Base-by-base conservation (phyloP, 148 eudicot genomes). In the Rhododendron vialii region DNA sequence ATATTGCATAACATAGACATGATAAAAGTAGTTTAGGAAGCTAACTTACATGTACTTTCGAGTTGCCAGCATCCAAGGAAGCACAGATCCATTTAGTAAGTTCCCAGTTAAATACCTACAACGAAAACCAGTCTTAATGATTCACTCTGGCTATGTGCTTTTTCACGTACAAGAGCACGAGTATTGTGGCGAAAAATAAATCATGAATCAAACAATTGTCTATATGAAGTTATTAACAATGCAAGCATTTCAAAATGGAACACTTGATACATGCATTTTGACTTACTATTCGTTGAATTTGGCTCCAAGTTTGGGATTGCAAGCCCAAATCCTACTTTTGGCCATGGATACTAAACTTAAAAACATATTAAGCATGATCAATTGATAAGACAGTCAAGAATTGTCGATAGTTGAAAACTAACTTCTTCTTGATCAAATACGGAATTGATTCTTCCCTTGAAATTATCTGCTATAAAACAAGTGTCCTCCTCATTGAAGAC, bases 31-130 rank as follows among this genome's bases (percentile, higher is more conserved):
- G n/a, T 33, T 35, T 59, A 2, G 10, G 13, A 77, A n/a, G 41
- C 30, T 26, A 78, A 80, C 84, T 86, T 83, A 88, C 90, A 88
- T 59, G 30, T n/a, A n/a, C n/a, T n/a, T n/a, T n/a, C n/a, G n/a
- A n/a, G 2, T n/a, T 3, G 71, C 74, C 35, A 53, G 57, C 79
- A 88, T 86, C 90, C 90, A 88, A 45, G 17, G 33, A 83, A 80
- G 88, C 26, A 88, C 61, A 24, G 35, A 2, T 83, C 90, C 88
- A 73, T n/a, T 61, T 30, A 88, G 86, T 78, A 79, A 43, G 86
- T 88, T 88, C 11, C 88, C 88, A 47, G 88, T 86, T 41, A 88
- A 51, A 84, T 53, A 83, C n/a, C 90, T 88, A 2, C 71, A 63
- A 9, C 1, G 30, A n/a, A 51, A 38, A 77, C 9, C 22, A 61